Evolutionary conservation across 495 filamentous ascomycete genomes (phyloP), one percentile per base, ranked within the genome.

Genomic region (Bacidia rubella): DNA sequence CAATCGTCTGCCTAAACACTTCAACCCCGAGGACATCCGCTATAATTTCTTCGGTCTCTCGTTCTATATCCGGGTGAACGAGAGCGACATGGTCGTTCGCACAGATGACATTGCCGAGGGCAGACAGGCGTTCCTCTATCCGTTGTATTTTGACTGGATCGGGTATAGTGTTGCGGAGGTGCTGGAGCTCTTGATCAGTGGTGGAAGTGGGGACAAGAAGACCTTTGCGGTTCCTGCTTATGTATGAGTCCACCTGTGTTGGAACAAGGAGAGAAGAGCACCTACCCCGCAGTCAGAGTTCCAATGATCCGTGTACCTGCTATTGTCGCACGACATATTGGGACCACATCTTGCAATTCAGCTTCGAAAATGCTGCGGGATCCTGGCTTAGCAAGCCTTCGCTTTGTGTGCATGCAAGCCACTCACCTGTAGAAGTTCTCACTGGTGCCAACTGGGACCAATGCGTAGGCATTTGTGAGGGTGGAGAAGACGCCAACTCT

Each of bases 321-420:
- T 63, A 98, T 97, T n/a, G 90, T 95, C 50, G 87, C 86, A 64
- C 90, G 86, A 70, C 89, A 95, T 70, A 97, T 95, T 55, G 92
- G 92, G 51, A 98, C 94, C 52, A 95, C 83, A 72, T 97, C 93
- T 74, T 92, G 86, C 29, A 98, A 74, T 71, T 98, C 92, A 52
- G 92, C 81, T 73, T 98, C 93, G 74, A 98, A 98, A 60, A 97
- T 76, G 74, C 73, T 40, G 27, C 25, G 20, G n/a, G 20, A 7
- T 35, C 29, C 15, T 35, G 5, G 29, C 29, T 35, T 35, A 35
- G 29, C 29, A 7, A 15, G 15, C 29, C 29, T 5, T 15, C 7
- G 29, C 15, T 5, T 2, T 21, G 1, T 19, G 17, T 20, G 20
- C 38, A 39, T 19, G 24, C 47, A n/a, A 21, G 26, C 40, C 7